A percentile compares a stretch with the other conserved stretches of the same genome.
phyloP scores from a whole-genome alignment of 495 filamentous ascomycete species.

The Amorphotheca resinae region DNA sequence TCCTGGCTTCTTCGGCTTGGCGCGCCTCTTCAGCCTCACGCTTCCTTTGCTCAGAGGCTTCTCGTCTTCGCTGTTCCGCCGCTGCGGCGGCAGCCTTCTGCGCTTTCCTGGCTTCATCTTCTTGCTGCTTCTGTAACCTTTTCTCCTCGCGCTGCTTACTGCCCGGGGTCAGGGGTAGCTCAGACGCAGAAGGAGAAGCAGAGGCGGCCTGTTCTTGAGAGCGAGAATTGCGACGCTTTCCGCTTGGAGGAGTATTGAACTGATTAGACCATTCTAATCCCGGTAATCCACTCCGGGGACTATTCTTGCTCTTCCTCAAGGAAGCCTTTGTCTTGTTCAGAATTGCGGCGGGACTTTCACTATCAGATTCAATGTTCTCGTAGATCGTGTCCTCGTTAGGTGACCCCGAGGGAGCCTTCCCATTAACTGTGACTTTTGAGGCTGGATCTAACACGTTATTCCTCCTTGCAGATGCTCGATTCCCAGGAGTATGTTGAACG shows the following conservation, averaged over 20 bases:
- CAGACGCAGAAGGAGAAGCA: constrained; percentile 1
- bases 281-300: constrained; percentile 2
- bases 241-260: constrained; percentile 12
- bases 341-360: constrained; percentile 4
- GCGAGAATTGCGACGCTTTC: background rate
- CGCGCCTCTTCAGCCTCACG: constrained; percentile 10
- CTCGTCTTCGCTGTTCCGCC: constrained; percentile 8
- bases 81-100: constrained; percentile 13
- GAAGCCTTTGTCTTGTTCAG: constrained; percentile 6
- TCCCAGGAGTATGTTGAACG: constrained; percentile 5
- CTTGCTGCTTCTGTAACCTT: background rate
- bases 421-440: background rate
- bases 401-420: background rate
- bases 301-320: constrained; percentile 9
- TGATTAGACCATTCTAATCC: constrained; percentile 7
- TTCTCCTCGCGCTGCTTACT: constrained; percentile 13
- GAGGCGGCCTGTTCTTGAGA: constrained; percentile 4
- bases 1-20: constrained; percentile 5
- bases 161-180: constrained; percentile 13
- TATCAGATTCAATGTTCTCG: constrained; percentile 13
- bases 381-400: constrained; percentile 15
- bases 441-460: constrained; percentile 1
- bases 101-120: constrained; percentile 12
- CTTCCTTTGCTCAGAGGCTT: constrained; percentile 12
- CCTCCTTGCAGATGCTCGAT: background rate